These are phyloP conservation scores for Epichloe bromicola DNA, from an alignment of 2,329 filamentous ascomycete genomes.

Conservation along the genomic window DNA sequence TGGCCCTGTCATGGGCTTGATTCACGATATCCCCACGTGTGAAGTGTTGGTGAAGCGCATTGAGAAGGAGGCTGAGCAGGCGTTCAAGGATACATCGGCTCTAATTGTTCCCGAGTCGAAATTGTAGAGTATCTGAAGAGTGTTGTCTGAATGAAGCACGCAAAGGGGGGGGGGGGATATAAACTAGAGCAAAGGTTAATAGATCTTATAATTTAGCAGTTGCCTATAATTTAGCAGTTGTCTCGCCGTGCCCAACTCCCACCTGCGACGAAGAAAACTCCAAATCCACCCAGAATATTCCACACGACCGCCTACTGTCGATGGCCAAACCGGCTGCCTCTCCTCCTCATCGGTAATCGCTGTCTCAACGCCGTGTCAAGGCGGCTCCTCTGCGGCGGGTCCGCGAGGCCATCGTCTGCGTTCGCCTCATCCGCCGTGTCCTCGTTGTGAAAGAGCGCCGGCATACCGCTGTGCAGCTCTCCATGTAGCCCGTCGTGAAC, in stretches of 20 bases:
- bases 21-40: slow-evolving; percentile 72
- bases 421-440: neutral
- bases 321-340: neutral
- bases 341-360: neutral
- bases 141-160: no score
- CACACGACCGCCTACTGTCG: neutral
- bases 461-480: slow-evolving; percentile 9
- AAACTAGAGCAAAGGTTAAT: no score
- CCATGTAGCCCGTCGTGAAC: slow-evolving; percentile 2
- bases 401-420: neutral
- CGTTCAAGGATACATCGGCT: slow-evolving; percentile 45
- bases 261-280: no score
- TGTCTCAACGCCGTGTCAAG: slow-evolving; percentile 9
- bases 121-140: slow-evolving; percentile 29
- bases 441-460: slow-evolving; percentile 10
- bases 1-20: slow-evolving; percentile 84
- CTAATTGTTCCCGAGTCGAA: slow-evolving; percentile 46
- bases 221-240: no score
- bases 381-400: slow-evolving; percentile 1
- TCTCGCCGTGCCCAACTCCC: no score
- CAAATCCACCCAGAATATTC: no score
- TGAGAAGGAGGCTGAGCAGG: slow-evolving; percentile 60
- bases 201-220: no score
- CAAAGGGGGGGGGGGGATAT: no score
- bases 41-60: slow-evolving; percentile 56